These are phyloP conservation scores for Phoenix dactylifera DNA, from an alignment of 176 grass and related monocot species.

Conservation along the genomic window DNA sequence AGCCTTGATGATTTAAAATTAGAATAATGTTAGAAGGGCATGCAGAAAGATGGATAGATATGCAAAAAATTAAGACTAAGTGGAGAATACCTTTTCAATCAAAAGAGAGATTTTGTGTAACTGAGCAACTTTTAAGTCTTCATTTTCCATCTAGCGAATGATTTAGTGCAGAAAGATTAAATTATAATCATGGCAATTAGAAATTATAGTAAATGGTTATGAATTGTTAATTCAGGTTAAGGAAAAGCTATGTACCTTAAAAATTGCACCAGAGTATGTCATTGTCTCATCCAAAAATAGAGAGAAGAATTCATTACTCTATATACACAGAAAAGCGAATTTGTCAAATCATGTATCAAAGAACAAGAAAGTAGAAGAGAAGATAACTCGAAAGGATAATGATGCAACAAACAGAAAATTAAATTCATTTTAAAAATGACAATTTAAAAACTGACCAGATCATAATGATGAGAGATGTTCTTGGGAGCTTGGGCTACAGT, in stretches of 20 bases:
- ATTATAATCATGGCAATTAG: too few species aligned
- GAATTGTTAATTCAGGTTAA: too few species aligned
- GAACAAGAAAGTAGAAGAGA: neutral
- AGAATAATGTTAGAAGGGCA: neutral
- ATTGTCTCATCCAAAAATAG: constrained; percentile 81
- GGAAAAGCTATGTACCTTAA: constrained; percentile 35
- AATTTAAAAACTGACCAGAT: constrained; percentile 39
- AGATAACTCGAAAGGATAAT: neutral
- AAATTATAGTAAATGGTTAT: too few species aligned
- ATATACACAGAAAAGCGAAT: neutral
- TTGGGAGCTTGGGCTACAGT: constrained; percentile 65
- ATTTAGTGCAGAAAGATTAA: too few species aligned
- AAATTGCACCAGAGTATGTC: constrained; percentile 76
- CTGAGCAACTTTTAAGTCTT: constrained; percentile 71
- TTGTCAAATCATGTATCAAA: neutral
- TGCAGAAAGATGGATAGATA: neutral
- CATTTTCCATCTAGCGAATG: constrained; percentile 48
- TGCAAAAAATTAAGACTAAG: too few species aligned
- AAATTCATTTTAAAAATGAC: neutral
- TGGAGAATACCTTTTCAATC: constrained; percentile 59
- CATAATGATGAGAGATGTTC: constrained; percentile 88
- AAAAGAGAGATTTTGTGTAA: constrained; percentile 57
- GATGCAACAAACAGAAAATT: neutral
- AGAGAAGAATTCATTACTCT: constrained; percentile 80
- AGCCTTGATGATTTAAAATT: constrained; percentile 40